Evolutionary conservation across 2,329 filamentous ascomycete species (phyloP).

Genomic region (Colletotrichum zoysiae): DNA sequence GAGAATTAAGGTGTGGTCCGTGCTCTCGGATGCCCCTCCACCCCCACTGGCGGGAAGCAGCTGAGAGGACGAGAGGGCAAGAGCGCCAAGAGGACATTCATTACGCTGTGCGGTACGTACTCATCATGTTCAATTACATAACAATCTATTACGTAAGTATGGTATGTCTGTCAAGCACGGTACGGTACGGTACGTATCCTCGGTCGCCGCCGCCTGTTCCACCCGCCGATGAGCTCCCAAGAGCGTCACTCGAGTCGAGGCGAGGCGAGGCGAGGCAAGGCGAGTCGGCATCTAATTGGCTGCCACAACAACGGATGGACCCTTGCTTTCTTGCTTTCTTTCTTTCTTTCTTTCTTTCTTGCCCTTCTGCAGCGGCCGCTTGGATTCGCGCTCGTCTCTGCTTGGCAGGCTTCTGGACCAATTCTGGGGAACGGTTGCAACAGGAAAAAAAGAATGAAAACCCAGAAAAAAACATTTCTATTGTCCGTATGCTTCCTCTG

Average conservation of each 20-base stretch:
- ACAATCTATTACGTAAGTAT: neutral
- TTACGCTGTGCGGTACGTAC: too few species aligned
- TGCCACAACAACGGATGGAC: conserved; percentile 11
- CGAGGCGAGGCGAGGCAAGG: too few species aligned
- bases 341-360: neutral
- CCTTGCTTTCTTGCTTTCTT: neutral
- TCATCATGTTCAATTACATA: neutral
- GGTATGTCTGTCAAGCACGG: too few species aligned
- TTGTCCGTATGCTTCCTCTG: neutral
- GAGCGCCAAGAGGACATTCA: conserved; percentile 10
- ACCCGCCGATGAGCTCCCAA: neutral
- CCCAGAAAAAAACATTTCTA: neutral
- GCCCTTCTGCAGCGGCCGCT: neutral
- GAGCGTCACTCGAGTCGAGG: too few species aligned
- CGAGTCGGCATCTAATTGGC: conserved; percentile 16
- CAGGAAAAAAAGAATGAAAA: too few species aligned
- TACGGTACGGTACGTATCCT: neutral
- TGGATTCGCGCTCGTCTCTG: neutral
- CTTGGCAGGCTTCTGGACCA: neutral
- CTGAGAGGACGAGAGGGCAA: conserved; percentile 30
- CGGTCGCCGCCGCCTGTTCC: conserved; percentile 6
- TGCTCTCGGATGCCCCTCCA: conserved; percentile 43
- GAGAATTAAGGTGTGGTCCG: conserved; percentile 49
- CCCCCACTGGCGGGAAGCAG: conserved; percentile 40
- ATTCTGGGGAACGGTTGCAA: neutral